These are phyloP conservation scores for Amaranthus hypochondriacus DNA, from an alignment of 148 eudicot genomes.

Conservation along the genomic window DNA sequence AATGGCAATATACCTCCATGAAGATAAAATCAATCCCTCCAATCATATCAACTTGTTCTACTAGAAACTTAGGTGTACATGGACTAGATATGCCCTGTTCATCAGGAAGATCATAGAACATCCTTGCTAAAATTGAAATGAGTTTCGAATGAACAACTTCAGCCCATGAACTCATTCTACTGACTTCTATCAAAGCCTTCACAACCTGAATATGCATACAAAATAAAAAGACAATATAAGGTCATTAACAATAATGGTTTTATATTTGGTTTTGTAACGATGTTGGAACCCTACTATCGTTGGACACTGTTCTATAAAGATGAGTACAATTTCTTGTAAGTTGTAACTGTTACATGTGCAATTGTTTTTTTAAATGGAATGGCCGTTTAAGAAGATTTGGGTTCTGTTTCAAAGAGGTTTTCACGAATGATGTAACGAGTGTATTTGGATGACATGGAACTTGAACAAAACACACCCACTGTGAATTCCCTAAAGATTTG, in stretches of 20 bases:
- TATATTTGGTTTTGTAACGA: too few species aligned
- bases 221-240: neutral
- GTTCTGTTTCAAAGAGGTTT: too few species aligned
- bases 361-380: too few species aligned
- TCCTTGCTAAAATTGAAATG: conserved; percentile 81
- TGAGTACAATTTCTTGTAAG: too few species aligned
- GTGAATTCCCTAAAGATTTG: too few species aligned
- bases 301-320: too few species aligned
- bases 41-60: conserved; percentile 79
- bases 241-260: neutral
- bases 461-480: too few species aligned
- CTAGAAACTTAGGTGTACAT: conserved; percentile 47
- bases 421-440: too few species aligned
- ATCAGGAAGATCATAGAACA: conserved; percentile 83
- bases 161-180: conserved; percentile 88
- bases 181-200: conserved; percentile 67
- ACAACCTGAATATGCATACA: conserved; percentile 53
- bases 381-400: too few species aligned
- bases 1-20: conserved; percentile 60
- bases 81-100: conserved; percentile 29
- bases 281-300: too few species aligned
- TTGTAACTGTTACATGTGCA: too few species aligned
- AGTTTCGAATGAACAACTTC: conserved; percentile 88
- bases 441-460: too few species aligned
- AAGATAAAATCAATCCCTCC: conserved; percentile 93